Evolutionary conservation across 2,329 filamentous ascomycete genomes (phyloP).

Genomic region (Hypoxylon sp.): DNA sequence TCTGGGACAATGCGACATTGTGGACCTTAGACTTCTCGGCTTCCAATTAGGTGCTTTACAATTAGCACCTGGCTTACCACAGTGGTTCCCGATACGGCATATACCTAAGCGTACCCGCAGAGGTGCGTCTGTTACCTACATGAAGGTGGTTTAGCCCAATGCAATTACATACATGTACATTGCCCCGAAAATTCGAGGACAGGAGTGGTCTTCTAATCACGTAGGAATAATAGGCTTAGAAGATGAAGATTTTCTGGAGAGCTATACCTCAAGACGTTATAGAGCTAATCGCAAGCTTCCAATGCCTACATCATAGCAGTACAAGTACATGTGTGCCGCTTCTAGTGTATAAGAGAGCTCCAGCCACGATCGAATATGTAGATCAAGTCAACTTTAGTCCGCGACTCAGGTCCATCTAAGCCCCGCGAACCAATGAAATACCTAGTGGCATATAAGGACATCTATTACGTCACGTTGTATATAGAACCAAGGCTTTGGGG

Average conservation of each 20-base stretch:
- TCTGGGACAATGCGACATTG: conserved; percentile 30
- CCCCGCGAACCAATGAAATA: conserved; percentile 28
- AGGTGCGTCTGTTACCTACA: conserved; percentile 4
- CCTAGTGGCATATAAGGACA: conserved; percentile 32
- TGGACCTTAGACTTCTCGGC: conserved; percentile 23
- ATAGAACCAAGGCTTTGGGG: conserved; percentile 25
- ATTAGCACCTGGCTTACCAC: conserved; percentile 28
- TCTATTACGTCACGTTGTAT: conserved; percentile 44
- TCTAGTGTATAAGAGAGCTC: conserved; percentile 4
- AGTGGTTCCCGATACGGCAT: conserved; percentile 14
- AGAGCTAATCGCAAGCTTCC: background rate
- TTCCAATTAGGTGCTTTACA: conserved; percentile 30
- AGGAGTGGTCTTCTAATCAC: background rate
- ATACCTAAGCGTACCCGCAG: conserved; percentile 22
- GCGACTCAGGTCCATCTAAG: conserved; percentile 31
- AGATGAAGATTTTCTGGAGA: background rate
- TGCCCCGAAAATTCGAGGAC: background rate
- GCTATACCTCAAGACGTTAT: background rate
- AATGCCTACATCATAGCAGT: background rate
- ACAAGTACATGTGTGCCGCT: conserved; percentile 8
- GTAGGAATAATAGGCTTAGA: background rate
- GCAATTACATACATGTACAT: background rate
- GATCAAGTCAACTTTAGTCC: background rate
- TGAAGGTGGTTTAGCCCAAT: conserved; percentile 4
- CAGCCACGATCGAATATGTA: conserved; percentile 30